Base-by-base conservation (phyloP, 2,329 filamentous ascomycete species). In the Alternaria sp. region DNA sequence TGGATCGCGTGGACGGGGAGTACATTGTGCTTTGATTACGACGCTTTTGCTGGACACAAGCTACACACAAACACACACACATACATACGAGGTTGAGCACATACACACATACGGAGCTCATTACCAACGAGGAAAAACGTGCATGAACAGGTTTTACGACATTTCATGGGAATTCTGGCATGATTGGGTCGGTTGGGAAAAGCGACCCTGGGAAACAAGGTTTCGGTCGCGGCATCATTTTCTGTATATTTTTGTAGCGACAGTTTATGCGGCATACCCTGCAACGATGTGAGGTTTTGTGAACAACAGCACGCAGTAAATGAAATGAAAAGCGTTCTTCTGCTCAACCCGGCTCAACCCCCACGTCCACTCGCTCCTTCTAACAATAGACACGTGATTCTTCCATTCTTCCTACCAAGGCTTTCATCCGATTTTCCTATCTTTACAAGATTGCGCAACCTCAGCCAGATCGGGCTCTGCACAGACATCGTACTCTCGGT, bases 1-100 rank as follows among this genome's bases (percentile, higher is more conserved):
- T 85, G 83, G 77, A 83, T 67, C 76, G 82, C 57, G 77, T 81
- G 15, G 83, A 85, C 69, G 83, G 84, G 21, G 84, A 85, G 76
- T 85, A 85, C 68, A 84, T 85, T 72, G 76, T 85, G 62, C 82
- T 85, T 57, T 85, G 74, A 83, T 65, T 56, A 49, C 40, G 57
- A 56, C 46, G 58, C 62, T 67, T 40, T 40, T 67, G 66, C 60
- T 62, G 55, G 55, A 59, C 62, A 57, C 65, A 57, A 67, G 69
- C 67, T 53, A 56, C 17, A 63, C 64, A 67, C 61, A 53, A 58
- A 40, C 36, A 40, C 36, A 40, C 36, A 40, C 36, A 40, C 64
- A 67, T 62, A 53, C 59, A 45, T 26, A 44, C 51, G 51, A 44
- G 36, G 7, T 28, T 25, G 51, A 40, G 36, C 32, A 28, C 32